Percentiles rank a stretch among this genome's conserved stretches.
Conservation (phyloP, 1,284 basidiomycete genomes). For the Singerocomus inundabilis region DNA sequence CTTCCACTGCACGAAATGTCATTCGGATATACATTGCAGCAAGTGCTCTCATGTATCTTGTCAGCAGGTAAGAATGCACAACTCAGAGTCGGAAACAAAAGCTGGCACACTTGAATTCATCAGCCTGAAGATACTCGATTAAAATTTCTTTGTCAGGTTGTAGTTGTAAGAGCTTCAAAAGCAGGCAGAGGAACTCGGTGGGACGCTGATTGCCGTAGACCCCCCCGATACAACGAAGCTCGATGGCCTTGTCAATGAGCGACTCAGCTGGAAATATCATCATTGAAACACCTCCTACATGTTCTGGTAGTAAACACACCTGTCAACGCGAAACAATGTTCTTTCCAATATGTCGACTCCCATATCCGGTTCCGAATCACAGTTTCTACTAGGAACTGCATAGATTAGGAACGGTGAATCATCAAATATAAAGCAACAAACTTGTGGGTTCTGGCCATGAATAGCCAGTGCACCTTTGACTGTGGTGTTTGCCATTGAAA, state of each 20-base stretch:
- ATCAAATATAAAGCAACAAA: constrained; percentile 30
- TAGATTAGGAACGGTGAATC: constrained; percentile 29
- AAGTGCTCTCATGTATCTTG: constrained; percentile 89
- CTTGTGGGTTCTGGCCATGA: constrained; percentile 94
- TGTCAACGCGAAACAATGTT: constrained; percentile 91
- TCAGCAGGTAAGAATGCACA: background rate
- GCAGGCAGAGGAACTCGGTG: constrained; percentile 88
- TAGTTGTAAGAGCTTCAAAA: constrained; percentile 93
- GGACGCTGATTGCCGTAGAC: constrained; percentile 92
- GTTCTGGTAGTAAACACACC: constrained; percentile 45
- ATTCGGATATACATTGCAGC: constrained; percentile 95
- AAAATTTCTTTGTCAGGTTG: constrained; percentile 97
- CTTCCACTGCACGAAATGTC: constrained; percentile 87
- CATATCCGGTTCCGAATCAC: constrained; percentile 96
- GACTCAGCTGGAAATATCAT: constrained; percentile 65
- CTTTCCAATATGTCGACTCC: constrained; percentile 96
- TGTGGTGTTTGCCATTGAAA: constrained; percentile 86
- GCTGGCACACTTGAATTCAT: constrained; percentile 93
- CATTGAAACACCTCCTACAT: background rate
- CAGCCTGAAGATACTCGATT: constrained; percentile 90
- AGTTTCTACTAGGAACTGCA: constrained; percentile 92
- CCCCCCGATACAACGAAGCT: constrained; percentile 83
- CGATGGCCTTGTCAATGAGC: constrained; percentile 90
- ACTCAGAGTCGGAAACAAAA: background rate
- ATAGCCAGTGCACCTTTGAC: constrained; percentile 78